Conservation (phyloP, 129 eudicot species). For the Chrysanthemum lavandulifolium region DNA sequence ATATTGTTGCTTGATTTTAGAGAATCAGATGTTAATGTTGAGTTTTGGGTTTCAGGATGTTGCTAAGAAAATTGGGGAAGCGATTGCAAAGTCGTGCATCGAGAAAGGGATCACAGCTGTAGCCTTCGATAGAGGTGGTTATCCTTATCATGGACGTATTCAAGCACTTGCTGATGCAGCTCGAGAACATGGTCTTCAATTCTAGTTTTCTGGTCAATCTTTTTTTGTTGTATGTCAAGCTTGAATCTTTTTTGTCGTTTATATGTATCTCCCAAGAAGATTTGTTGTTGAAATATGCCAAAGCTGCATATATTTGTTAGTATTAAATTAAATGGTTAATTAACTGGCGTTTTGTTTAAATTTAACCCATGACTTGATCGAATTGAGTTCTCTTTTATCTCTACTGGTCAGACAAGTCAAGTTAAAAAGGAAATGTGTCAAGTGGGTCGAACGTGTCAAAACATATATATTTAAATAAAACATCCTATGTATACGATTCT, state of each 20-base stretch:
- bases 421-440: no score
- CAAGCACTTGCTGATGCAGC: slow-evolving; percentile 94
- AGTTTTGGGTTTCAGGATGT: slow-evolving; percentile 60
- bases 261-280: slow-evolving; percentile 25
- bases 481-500: no score
- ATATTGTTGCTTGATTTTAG: no score
- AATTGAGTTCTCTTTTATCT: neutral
- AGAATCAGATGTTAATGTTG: neutral
- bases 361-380: neutral
- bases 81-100: slow-evolving; percentile 71
- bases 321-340: neutral
- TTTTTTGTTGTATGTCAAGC: slow-evolving; percentile 23
- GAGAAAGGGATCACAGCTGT: slow-evolving; percentile 93
- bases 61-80: slow-evolving; percentile 85
- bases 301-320: slow-evolving; percentile 28
- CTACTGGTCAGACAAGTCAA: neutral
- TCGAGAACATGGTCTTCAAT: slow-evolving; percentile 86
- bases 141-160: slow-evolving; percentile 90
- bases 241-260: slow-evolving; percentile 30
- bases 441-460: neutral
- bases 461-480: neutral
- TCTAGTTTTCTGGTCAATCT: slow-evolving; percentile 44
- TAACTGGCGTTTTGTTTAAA: slow-evolving; percentile 13
- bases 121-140: slow-evolving; percentile 94
- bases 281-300: slow-evolving; percentile 31